Evolutionary conservation across 306 rosid species (phyloP).

Genomic region (Comarum palustre): DNA sequence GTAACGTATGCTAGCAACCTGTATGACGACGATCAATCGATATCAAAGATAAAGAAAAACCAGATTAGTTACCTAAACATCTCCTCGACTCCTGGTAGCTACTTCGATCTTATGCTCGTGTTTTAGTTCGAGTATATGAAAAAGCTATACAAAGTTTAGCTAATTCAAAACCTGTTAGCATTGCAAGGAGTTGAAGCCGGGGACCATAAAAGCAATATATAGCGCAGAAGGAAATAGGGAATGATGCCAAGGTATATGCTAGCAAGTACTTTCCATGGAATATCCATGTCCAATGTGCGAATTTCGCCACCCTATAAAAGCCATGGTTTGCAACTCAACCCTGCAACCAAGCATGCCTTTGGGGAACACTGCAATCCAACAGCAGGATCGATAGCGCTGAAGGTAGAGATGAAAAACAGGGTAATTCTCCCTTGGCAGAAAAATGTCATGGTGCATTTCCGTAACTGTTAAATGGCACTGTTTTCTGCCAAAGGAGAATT

Average conservation of each 20-base stretch:
- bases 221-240: slow-evolving; percentile 11
- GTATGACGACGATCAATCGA: not conserved
- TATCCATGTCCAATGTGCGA: slow-evolving; percentile 35
- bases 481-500: slow-evolving; percentile 82
- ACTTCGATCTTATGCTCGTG: not conserved
- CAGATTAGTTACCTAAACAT: slow-evolving; percentile 4
- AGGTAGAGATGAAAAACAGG: slow-evolving; percentile 63
- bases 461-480: not conserved
- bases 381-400: not conserved
- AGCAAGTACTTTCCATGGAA: slow-evolving; percentile 8
- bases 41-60: not conserved
- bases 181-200: not conserved
- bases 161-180: not conserved
- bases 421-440: slow-evolving; percentile 68
- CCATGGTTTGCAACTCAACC: not conserved
- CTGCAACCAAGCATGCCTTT: slow-evolving; percentile 4
- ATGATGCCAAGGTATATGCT: slow-evolving; percentile 35
- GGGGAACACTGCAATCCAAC: not conserved
- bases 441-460: slow-evolving; percentile 25
- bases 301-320: slow-evolving; percentile 17
- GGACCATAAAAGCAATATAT: slow-evolving; percentile 29
- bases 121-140: not conserved
- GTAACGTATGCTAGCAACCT: not conserved
- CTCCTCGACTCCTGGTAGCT: not conserved
- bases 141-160: too few species aligned